Conservation (phyloP, 495 filamentous ascomycete species). For the Evernia prunastri region DNA sequence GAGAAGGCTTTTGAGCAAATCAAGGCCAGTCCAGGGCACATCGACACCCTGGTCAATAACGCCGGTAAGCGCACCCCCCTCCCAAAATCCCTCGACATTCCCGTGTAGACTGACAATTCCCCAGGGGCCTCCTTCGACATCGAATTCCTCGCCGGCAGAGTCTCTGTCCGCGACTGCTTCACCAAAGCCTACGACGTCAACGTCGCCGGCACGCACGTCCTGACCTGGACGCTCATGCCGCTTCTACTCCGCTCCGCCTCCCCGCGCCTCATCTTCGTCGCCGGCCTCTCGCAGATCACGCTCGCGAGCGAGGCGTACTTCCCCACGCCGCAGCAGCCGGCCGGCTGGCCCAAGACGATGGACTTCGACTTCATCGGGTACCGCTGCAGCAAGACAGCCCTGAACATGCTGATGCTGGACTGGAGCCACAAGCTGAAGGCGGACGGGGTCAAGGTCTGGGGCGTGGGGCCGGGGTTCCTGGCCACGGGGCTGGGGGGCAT, state of each 20-base stretch:
- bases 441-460: constrained; percentile 57
- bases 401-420: constrained; percentile 62
- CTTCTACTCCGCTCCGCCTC: constrained; percentile 43
- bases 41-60: constrained; percentile 35
- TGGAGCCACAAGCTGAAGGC: constrained; percentile 47
- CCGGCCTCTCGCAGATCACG: constrained; percentile 30
- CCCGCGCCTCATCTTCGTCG: constrained; percentile 46
- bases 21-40: constrained; percentile 21
- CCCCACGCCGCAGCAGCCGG: constrained; percentile 24
- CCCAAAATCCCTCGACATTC: too few species aligned
- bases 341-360: constrained; percentile 43
- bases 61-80: constrained; percentile 25
- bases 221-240: constrained; percentile 41
- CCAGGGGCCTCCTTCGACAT: constrained; percentile 28
- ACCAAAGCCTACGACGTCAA: constrained; percentile 45
- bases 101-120: background rate
- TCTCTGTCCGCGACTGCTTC: constrained; percentile 39
- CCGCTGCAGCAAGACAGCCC: constrained; percentile 49
- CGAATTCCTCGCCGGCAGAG: constrained; percentile 28
- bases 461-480: constrained; percentile 49
- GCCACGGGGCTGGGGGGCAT: constrained; percentile 45
- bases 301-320: constrained; percentile 27
- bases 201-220: constrained; percentile 43
- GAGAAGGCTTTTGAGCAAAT: constrained; percentile 31
- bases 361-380: constrained; percentile 40